Evolutionary conservation across 805 yeast species (phyloP).

Genomic region (Metschnikowia reukaufii): DNA sequence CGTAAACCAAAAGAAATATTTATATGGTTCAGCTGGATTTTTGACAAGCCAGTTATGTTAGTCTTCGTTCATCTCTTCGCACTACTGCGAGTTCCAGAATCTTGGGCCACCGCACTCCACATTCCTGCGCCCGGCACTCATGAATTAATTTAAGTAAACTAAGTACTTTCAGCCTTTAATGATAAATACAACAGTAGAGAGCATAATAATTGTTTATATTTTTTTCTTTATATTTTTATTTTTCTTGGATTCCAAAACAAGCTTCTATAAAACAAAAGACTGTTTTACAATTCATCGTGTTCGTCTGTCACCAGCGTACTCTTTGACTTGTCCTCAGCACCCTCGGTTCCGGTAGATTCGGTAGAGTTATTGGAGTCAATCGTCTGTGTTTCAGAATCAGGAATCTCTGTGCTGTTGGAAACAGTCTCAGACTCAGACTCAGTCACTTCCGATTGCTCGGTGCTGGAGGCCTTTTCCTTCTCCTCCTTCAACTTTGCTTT

Average conservation of each 20-base stretch:
- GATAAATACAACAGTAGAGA: not conserved
- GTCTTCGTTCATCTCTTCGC: constrained; percentile 1
- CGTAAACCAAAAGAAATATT: not conserved
- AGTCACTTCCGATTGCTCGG: constrained; percentile 10
- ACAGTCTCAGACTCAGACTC: constrained; percentile 5
- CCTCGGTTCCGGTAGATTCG: constrained; percentile 17
- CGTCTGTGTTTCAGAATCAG: constrained; percentile 1
- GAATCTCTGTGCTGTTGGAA: constrained; percentile 8
- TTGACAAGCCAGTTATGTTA: too few relatives aligned
- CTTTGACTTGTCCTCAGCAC: constrained; percentile 20
- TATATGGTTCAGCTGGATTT: too few relatives aligned
- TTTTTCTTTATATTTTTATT: not conserved
- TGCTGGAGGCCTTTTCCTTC: constrained; percentile 17
- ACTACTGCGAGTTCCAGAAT: not conserved
- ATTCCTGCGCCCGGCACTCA: too few relatives aligned
- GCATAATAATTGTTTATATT: not conserved
- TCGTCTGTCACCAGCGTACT: constrained; percentile 4
- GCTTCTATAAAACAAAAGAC: not conserved
- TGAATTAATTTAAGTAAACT: too few relatives aligned
- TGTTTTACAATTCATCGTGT: constrained; percentile 10
- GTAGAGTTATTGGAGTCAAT: not conserved
- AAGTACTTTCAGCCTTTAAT: too few relatives aligned
- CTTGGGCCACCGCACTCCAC: not conserved
- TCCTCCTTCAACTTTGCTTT: constrained; percentile 33
- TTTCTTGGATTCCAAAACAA: not conserved